Evolutionary conservation across 768 basidiomycete species (phyloP).

Genomic region (Boletus eberwhitei): DNA sequence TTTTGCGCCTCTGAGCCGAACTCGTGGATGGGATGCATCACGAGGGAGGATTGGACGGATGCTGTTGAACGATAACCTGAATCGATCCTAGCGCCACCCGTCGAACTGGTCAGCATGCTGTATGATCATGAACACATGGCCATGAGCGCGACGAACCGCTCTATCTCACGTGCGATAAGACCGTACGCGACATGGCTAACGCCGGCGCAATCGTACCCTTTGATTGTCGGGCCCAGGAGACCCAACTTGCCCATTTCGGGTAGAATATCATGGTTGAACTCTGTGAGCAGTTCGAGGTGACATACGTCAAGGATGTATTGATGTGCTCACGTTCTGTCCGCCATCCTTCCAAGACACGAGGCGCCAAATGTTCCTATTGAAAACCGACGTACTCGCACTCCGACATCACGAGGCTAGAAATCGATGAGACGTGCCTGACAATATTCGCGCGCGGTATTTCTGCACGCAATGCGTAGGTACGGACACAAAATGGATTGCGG

Average conservation of each 20-base stretch:
- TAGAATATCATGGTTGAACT: conserved; percentile 73
- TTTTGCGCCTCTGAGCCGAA: conserved; percentile 91
- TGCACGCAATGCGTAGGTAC: conserved; percentile 27
- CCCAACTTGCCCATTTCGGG: conserved; percentile 93
- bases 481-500: background rate
- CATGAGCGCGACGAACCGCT: conserved; percentile 51
- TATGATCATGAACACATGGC: background rate
- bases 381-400: background rate
- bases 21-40: conserved; percentile 91
- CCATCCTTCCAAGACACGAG: conserved; percentile 88
- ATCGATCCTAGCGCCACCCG: conserved; percentile 61
- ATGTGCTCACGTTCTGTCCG: conserved; percentile 70
- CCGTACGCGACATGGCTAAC: conserved; percentile 91
- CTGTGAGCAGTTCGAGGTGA: conserved; percentile 34
- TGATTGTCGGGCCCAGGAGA: conserved; percentile 86
- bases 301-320: background rate
- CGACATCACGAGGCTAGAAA: background rate
- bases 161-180: conserved; percentile 89
- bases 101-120: conserved; percentile 1
- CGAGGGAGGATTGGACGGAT: conserved; percentile 93
- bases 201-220: conserved; percentile 93
- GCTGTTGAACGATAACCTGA: conserved; percentile 94
- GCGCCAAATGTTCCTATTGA: conserved; percentile 70
- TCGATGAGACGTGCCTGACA: conserved; percentile 57
- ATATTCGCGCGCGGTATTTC: conserved; percentile 76